Evolutionary conservation across 108 stramenopile genomes (phyloP).

Genomic region (Pseudonitzschia delicatissima): DNA sequence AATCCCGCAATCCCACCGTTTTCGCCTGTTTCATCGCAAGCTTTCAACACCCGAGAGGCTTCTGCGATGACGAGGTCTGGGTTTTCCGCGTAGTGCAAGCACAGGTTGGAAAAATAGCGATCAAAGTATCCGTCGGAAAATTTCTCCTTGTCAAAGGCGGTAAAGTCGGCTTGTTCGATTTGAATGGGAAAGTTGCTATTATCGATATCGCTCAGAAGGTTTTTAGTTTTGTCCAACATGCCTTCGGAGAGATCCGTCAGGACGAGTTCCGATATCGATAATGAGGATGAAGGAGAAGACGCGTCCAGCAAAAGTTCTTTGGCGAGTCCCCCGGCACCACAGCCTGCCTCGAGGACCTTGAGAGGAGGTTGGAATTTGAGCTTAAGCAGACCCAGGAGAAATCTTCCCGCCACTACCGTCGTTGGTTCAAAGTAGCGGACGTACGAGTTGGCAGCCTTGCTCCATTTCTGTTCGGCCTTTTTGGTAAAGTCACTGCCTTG

Average conservation of each 20-base stretch:
- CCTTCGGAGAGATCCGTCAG: slow-evolving; percentile 11
- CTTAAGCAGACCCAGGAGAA: not conserved
- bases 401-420: not conserved
- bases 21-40: too few relatives aligned
- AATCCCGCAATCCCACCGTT: not conserved
- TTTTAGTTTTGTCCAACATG: not conserved
- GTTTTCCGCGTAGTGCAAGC: not conserved
- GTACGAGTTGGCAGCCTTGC: not conserved
- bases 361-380: not conserved
- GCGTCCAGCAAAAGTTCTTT: not conserved
- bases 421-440: not conserved
- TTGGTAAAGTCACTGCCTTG: too few relatives aligned
- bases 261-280: not conserved
- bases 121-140: not conserved
- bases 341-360: not conserved
- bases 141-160: not conserved
- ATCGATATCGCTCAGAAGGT: not conserved
- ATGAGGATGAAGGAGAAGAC: not conserved
- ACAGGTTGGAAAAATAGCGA: not conserved
- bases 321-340: not conserved
- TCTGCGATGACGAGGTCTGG: not conserved
- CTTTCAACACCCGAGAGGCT: not conserved
- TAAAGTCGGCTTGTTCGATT: not conserved
- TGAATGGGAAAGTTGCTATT: not conserved
- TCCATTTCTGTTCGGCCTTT: not conserved